Conservation (phyloP, 768 basidiomycete species). For the Tylopilus vinaceipallidus region DNA sequence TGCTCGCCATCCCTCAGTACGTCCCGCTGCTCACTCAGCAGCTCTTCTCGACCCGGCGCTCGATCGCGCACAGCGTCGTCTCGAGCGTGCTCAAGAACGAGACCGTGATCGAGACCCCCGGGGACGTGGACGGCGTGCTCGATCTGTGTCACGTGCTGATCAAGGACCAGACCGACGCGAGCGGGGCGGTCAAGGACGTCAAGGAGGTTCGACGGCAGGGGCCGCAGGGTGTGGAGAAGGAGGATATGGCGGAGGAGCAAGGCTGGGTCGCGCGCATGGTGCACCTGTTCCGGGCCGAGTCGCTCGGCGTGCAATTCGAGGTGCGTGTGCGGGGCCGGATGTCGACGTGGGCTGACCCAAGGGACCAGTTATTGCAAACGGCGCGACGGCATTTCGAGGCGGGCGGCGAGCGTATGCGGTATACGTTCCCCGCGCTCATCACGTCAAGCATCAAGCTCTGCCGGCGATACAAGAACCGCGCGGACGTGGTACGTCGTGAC, state of each 20-base stretch:
- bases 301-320: conserved; percentile 86
- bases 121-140: conserved; percentile 94
- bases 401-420: conserved; percentile 93
- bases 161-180: conserved; percentile 72
- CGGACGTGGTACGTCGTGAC: conserved; percentile 52
- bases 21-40: conserved; percentile 79
- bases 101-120: conserved; percentile 88
- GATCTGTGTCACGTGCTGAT: conserved; percentile 87
- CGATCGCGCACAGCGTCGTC: conserved; percentile 92
- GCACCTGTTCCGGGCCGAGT: conserved; percentile 88
- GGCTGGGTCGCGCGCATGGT: conserved; percentile 99
- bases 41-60: conserved; percentile 85
- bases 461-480: conserved; percentile 82
- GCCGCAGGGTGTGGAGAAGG: conserved; percentile 64
- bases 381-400: conserved; percentile 87
- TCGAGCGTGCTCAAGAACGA: conserved; percentile 96
- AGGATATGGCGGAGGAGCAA: conserved; percentile 97
- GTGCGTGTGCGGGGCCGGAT: conserved; percentile 38
- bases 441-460: conserved; percentile 92
- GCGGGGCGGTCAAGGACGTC: conserved; percentile 25
- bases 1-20: conserved; percentile 94
- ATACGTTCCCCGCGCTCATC: conserved; percentile 95
- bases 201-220: conserved; percentile 57
- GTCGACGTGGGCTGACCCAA: neutral
- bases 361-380: conserved; percentile 75